Evolutionary conservation across 768 basidiomycete species (phyloP).

Genomic region (Kwoniella sp.): DNA sequence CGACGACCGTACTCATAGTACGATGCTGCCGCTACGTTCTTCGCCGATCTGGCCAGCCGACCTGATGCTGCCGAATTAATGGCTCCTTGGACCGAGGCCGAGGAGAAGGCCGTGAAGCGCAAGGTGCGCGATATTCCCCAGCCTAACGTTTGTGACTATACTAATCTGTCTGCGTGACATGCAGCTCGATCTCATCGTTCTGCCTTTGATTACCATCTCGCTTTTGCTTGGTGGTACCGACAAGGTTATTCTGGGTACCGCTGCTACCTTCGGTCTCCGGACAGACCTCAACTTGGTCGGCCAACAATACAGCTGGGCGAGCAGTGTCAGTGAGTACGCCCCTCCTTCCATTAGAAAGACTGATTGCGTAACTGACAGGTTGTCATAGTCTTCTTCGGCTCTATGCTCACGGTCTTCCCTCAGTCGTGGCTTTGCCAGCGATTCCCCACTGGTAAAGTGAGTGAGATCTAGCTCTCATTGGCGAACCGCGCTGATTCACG

Average conservation of each 20-base stretch:
- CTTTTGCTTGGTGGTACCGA: slow-evolving; percentile 34
- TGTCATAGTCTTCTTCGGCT: slow-evolving; percentile 29
- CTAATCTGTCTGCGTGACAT: neutral
- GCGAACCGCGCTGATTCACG: neutral
- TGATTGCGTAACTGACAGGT: neutral
- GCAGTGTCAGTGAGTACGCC: slow-evolving; percentile 18
- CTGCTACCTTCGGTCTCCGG: slow-evolving; percentile 39
- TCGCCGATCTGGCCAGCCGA: slow-evolving; percentile 23
- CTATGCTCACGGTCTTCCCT: slow-evolving; percentile 27
- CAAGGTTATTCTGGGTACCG: slow-evolving; percentile 43
- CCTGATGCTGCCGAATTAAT: slow-evolving; percentile 25
- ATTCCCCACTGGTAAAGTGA: slow-evolving; percentile 25
- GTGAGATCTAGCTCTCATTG: neutral
- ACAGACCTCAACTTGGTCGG: slow-evolving; percentile 39
- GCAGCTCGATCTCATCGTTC: slow-evolving; percentile 34
- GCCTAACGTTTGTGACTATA: neutral
- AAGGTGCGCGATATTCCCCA: slow-evolving; percentile 18
- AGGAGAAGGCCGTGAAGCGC: slow-evolving; percentile 36
- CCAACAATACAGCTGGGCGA: slow-evolving; percentile 33
- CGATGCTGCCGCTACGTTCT: slow-evolving; percentile 25
- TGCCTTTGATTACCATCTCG: slow-evolving; percentile 32
- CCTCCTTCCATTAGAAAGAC: neutral
- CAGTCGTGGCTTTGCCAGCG: slow-evolving; percentile 21
- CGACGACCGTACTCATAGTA: slow-evolving; percentile 5
- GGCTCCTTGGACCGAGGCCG: slow-evolving; percentile 29